Base-by-base conservation (phyloP, 768 basidiomycete species). In the Russula sp. region DNA sequence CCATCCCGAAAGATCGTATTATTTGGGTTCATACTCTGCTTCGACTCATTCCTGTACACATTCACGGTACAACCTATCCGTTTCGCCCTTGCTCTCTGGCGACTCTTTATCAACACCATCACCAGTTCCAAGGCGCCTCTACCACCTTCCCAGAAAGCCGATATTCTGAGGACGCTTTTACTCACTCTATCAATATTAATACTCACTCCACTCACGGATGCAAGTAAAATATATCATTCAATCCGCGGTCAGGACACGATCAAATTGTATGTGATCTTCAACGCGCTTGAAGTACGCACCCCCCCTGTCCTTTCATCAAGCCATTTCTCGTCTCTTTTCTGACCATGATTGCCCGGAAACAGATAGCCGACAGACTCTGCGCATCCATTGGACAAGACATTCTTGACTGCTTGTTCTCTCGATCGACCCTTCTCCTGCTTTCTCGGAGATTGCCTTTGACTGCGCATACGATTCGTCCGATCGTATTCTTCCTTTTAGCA, bases 191-290 rank as follows among this genome's bases (percentile, higher is more conserved):
- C 94, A 0, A 81, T 94, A 53, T 68, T 85, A 20, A 81, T 95
- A 24, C 79, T 98, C 5, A 81, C 86, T 38, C 87, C 90, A 2
- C 80, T 94, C 46, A 94, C 95, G 8, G 96, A 99, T 72, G 90
- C 94, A 11, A 96, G 94, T 76, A 94, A 95, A 78, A 96, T 99
- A 69, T 99, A 99, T 71, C 97, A 99, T 71, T 89, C 89, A 18
- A 98, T 99, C 61, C 87, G 97, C 24, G 96, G 95, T 0, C 97
- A 98, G 75, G 97, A 99, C 70, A 97, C 94, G 2, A 96, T 99
- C 78, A 99, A 98, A 77, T 76, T 99, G 55, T 98, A 98, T 77
- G 97, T 99, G 64, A 96, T 99, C 57, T 99, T 98, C 77, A 98
- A 98, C 74, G 95, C 94, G 13, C 81, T 99, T 8, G 97, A 99